A percentile compares a stretch with the other conserved stretches of the same genome.
phyloP scores from a whole-genome alignment of 148 eudicot genomes.

The Tetragonia tetragonoides region DNA sequence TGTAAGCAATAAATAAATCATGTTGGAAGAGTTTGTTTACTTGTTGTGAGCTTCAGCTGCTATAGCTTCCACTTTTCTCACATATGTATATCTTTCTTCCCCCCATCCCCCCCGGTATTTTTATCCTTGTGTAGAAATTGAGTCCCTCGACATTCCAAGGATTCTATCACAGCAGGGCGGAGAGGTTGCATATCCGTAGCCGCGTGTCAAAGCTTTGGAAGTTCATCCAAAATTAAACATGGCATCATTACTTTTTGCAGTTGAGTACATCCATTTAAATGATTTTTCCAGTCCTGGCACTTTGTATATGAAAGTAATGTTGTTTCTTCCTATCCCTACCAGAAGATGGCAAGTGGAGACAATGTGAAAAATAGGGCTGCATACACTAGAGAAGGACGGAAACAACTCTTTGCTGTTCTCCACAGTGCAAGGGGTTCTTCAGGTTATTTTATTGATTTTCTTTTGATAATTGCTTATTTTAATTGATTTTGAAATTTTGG shows the following conservation, averaged over 20 bases:
- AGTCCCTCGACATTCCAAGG: constrained; percentile 84
- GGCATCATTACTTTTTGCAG: constrained; percentile 85
- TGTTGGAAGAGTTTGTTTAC: too few relatives aligned
- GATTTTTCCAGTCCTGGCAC: not conserved
- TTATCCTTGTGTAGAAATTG: constrained; percentile 57
- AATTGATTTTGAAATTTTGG: not conserved
- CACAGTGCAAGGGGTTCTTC: constrained; percentile 99
- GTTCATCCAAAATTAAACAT: constrained; percentile 84
- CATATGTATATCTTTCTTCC: not conserved
- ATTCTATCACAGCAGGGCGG: constrained; percentile 98
- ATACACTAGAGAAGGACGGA: constrained; percentile 91
- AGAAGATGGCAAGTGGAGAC: constrained; percentile 70
- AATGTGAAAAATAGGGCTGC: constrained; percentile 76
- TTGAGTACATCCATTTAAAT: constrained; percentile 41
- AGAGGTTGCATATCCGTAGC: constrained; percentile 93
- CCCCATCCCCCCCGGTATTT: not conserved
- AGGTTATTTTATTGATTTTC: constrained; percentile 41
- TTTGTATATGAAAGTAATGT: constrained; percentile 12
- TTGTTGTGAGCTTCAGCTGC: too few relatives aligned
- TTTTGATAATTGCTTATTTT: not conserved
- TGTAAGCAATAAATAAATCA: too few relatives aligned
- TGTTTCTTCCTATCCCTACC: constrained; percentile 29
- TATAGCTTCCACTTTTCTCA: too few relatives aligned
- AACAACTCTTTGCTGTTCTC: constrained; percentile 94
- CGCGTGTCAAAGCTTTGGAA: constrained; percentile 80